These are phyloP conservation scores for Podospora conica DNA, from an alignment of 495 filamentous ascomycete genomes.

Conservation along the genomic window DNA sequence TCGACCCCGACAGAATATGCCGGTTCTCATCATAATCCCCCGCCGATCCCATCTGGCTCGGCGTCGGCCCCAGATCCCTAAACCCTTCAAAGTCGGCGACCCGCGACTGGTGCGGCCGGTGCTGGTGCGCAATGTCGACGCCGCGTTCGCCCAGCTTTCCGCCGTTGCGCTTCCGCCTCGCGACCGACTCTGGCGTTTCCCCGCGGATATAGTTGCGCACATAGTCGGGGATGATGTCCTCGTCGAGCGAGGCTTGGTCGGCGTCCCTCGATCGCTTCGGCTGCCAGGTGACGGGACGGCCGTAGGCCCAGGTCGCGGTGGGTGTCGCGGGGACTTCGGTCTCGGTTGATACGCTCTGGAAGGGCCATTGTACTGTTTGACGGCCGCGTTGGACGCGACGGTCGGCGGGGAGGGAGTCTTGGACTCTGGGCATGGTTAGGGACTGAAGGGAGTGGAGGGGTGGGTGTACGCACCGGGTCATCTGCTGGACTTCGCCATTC, in stretches of 20 bases:
- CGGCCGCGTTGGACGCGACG: constrained; percentile 11
- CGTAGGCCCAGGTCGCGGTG: constrained; percentile 9
- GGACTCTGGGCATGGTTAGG: constrained; percentile 9
- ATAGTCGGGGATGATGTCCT: constrained; percentile 40
- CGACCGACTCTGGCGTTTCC: constrained; percentile 39
- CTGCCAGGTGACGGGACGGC: constrained; percentile 23
- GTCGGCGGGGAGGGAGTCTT: constrained; percentile 10
- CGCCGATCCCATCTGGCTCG: constrained; percentile 2
- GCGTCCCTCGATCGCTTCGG: constrained; percentile 8
- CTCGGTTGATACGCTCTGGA: constrained; percentile 26
- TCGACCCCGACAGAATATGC: constrained; percentile 5
- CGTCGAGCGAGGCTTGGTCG: constrained; percentile 25
- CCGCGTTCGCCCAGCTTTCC: constrained; percentile 29
- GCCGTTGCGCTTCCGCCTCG: constrained; percentile 32
- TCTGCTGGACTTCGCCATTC: constrained; percentile 27
- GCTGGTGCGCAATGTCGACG: constrained; percentile 24
- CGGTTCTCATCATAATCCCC: constrained; percentile 8
- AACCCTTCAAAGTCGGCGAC: constrained; percentile 33
- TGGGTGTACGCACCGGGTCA: constrained; percentile 17
- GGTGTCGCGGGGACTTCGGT: constrained; percentile 13
- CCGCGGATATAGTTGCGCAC: constrained; percentile 40
- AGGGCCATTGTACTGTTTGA: constrained; percentile 30
- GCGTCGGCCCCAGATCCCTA: not conserved
- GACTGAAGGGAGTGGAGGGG: not conserved
- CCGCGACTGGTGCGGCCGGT: constrained; percentile 25